Evolutionary conservation across 1,139 yeast species (phyloP).

Genomic region (Blastobotrys proliferans): DNA sequence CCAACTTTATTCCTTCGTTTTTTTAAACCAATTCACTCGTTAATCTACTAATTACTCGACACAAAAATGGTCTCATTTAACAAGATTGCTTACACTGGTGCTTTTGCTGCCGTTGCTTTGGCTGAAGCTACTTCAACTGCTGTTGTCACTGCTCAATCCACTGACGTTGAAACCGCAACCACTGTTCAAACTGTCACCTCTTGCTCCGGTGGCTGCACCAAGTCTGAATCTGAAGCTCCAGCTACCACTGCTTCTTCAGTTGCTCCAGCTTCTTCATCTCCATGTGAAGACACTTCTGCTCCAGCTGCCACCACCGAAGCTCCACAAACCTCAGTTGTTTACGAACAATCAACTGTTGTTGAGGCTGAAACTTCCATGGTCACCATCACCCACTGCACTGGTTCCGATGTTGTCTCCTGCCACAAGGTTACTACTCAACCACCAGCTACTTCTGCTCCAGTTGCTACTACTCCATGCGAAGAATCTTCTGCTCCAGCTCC

Average conservation of each 20-base stretch:
- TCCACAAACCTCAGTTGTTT: constrained; percentile 17
- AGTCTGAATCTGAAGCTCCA: no score
- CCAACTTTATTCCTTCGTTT: constrained; percentile 12
- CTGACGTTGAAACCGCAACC: constrained; percentile 17
- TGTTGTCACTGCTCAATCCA: constrained; percentile 14
- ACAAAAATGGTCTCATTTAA: constrained; percentile 15
- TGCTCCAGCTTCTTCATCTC: no score
- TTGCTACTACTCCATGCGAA: constrained; percentile 8
- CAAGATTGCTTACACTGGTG: constrained; percentile 15
- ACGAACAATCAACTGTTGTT: constrained; percentile 18
- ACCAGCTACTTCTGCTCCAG: constrained; percentile 6
- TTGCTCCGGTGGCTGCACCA: constrained; percentile 24
- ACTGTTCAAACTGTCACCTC: constrained; percentile 15
- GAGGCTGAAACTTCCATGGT: constrained; percentile 16
- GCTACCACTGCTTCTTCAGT: constrained; percentile 21
- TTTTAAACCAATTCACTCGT: constrained; percentile 4
- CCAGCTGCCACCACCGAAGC: constrained; percentile 12
- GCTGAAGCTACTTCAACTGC: constrained; percentile 16
- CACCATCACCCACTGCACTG: constrained; percentile 24
- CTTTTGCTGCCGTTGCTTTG: constrained; percentile 19
- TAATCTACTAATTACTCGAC: constrained; percentile 5
- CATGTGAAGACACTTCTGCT: constrained; percentile 16
- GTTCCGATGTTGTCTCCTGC: constrained; percentile 25
- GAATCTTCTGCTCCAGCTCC: constrained; percentile 2
- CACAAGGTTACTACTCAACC: constrained; percentile 24